These are phyloP conservation scores for Heliamphora pulchella DNA, from an alignment of 179 eudicot genomes.

Conservation along the genomic window DNA sequence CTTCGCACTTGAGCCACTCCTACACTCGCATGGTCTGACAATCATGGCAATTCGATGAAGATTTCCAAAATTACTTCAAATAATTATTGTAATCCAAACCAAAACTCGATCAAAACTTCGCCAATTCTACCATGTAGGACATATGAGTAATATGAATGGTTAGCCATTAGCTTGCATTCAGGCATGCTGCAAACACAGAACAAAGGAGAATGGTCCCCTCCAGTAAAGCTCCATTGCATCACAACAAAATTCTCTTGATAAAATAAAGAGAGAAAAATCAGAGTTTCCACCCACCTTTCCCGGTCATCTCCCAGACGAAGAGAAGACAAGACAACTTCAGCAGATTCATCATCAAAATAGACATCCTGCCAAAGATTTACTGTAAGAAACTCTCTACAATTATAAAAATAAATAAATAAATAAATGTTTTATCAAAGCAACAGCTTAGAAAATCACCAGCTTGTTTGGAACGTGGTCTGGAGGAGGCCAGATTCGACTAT, in stretches of 20 bases:
- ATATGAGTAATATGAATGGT: background rate
- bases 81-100: background rate
- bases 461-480: too few relatives aligned
- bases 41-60: background rate
- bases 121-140: background rate
- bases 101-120: background rate
- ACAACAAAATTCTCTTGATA: background rate
- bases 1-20: too few relatives aligned
- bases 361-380: slow-evolving; percentile 48
- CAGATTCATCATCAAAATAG: slow-evolving; percentile 95
- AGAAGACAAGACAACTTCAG: slow-evolving; percentile 96
- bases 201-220: background rate
- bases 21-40: background rate
- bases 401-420: too few relatives aligned
- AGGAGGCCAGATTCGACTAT: too few relatives aligned
- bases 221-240: background rate
- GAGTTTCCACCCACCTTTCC: slow-evolving; percentile 52
- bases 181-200: too few relatives aligned
- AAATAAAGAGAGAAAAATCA: background rate
- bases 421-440: too few relatives aligned
- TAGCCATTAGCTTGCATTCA: too few relatives aligned
- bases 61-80: background rate
- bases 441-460: too few relatives aligned
- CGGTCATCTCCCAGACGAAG: slow-evolving; percentile 93
- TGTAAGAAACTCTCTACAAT: too few relatives aligned